phyloP scores from a whole-genome alignment of 176 grass and related monocot species.

The bread wheat (Triticum aestivum) region IWGSC_CS_RefSeq_v2.1 NC_057809.1:557787953-557788452 shows the following conservation, averaged over 20 bases:
- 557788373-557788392: conserved; percentile 14
- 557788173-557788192: conserved; percentile 66
- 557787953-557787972: conserved; percentile 33
- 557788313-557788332: not conserved
- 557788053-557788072: not conserved
- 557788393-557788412: conserved; percentile 26
- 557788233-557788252: conserved; percentile 41
- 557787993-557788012: not conserved
- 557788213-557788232: conserved; percentile 44
- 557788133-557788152: conserved; percentile 42
- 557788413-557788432: no score
- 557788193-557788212: conserved; percentile 54
- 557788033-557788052: not conserved
- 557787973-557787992: not conserved
- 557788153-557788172: conserved; percentile 47
- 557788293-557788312: conserved; percentile 58
- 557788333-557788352: not conserved
- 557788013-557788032: not conserved
- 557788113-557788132: not conserved
- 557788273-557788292: conserved; percentile 63
- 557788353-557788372: conserved; percentile 14
- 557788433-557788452: conserved; percentile 39
- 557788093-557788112: not conserved
- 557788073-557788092: not conserved
- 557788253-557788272: conserved; percentile 15